Conservation (phyloP, 2,329 filamentous ascomycete species). For the Tolypocladium inflatum region DNA sequence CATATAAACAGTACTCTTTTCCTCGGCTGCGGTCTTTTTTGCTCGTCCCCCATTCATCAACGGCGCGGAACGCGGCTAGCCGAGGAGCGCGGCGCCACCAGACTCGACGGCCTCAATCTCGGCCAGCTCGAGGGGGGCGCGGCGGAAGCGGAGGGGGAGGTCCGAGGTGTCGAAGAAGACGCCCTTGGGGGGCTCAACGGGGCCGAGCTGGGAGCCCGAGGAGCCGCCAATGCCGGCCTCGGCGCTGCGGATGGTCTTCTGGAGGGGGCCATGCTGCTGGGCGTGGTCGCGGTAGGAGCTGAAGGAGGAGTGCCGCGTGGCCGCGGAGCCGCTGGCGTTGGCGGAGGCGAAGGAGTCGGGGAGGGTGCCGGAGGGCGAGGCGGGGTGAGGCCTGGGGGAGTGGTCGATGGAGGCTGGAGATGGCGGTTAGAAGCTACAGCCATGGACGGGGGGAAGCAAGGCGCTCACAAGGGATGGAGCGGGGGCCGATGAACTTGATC, state of each 20-base stretch:
- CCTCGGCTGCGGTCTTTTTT: neutral
- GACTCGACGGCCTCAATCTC: constrained; percentile 97
- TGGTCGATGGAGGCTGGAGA: constrained; percentile 60
- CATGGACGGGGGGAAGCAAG: neutral
- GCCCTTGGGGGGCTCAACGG: constrained; percentile 61
- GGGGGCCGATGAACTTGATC: constrained; percentile 54
- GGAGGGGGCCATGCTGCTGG: constrained; percentile 68
- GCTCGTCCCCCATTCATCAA: neutral
- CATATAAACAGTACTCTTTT: neutral
- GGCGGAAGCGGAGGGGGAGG: constrained; percentile 75
- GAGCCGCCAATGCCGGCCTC: constrained; percentile 45
- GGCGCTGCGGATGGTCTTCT: constrained; percentile 39
- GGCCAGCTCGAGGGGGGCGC: constrained; percentile 59
- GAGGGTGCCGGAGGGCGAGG: constrained; percentile 55
- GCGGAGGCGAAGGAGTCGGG: constrained; percentile 39
- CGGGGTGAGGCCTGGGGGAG: constrained; percentile 63
- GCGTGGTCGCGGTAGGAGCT: constrained; percentile 69
- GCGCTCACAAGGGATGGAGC: constrained; percentile 42
- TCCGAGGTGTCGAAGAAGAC: constrained; percentile 83
- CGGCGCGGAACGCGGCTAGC: constrained; percentile 21
- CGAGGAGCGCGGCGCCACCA: constrained; percentile 61
- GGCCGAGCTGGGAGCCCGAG: constrained; percentile 61
- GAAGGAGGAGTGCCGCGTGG: constrained; percentile 51
- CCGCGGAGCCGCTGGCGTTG: constrained; percentile 16
- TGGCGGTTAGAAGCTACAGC: neutral